A percentile compares a stretch with the other conserved stretches of the same genome.
These are phyloP conservation scores for Kernera saxatilis DNA, from an alignment of 345 rosid genomes.

Conservation along the genomic window DNA sequence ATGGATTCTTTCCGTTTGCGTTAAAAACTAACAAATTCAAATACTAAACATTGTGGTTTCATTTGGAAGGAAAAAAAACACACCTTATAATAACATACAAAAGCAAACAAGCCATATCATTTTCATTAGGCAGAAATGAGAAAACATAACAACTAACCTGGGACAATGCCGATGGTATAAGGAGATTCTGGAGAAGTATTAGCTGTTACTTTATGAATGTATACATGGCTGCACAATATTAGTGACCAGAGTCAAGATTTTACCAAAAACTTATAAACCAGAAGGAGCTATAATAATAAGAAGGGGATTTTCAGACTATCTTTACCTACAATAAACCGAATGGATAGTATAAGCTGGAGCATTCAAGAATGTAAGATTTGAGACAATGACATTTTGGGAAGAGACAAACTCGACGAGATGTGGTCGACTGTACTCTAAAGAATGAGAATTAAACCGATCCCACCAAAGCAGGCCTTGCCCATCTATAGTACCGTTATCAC, in stretches of 20 bases:
- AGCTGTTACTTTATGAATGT: constrained; percentile 36
- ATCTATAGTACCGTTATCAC: constrained; percentile 61
- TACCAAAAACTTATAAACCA: background rate
- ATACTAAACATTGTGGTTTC: background rate
- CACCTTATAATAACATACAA: no score
- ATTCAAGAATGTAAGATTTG: constrained; percentile 48
- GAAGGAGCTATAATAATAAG: background rate
- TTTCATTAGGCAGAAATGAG: background rate
- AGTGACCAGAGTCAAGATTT: background rate
- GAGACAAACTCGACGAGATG: constrained; percentile 49
- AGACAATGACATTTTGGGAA: constrained; percentile 39
- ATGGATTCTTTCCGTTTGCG: no score
- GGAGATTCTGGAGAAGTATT: constrained; percentile 43
- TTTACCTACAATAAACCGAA: constrained; percentile 57
- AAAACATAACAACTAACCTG: constrained; percentile 31
- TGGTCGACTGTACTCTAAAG: constrained; percentile 44
- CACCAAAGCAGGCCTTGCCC: constrained; percentile 70
- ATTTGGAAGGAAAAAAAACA: no score
- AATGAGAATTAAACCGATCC: constrained; percentile 40
- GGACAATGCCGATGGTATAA: constrained; percentile 45
- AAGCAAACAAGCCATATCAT: background rate
- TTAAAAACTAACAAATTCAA: no score
- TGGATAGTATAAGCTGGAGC: constrained; percentile 64
- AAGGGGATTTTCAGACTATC: background rate
- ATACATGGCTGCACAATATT: constrained; percentile 33